These are phyloP conservation scores for Chlamydomonas sphaeroides DNA, from an alignment of 139 green algal genomes.

Conservation along the genomic window DNA sequence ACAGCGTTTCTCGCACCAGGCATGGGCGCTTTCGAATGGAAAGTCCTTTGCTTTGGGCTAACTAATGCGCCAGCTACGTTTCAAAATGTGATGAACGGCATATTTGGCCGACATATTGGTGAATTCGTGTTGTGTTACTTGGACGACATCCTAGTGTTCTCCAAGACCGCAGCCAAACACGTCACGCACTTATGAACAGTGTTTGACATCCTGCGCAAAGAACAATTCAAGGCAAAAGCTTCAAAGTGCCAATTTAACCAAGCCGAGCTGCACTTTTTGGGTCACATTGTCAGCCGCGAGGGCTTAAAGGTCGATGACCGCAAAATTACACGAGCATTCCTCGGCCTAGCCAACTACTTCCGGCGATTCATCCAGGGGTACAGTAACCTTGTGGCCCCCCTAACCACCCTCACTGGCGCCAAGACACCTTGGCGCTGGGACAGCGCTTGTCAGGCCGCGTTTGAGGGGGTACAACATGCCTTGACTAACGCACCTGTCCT, in stretches of 20 bases:
- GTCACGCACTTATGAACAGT: conserved; percentile 35
- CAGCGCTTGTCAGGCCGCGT: neutral
- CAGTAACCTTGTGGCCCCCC: conserved; percentile 20
- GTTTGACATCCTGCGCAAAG: neutral
- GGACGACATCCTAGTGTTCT: conserved; percentile 49
- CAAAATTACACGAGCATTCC: conserved; percentile 35
- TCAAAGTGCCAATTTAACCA: conserved; percentile 14
- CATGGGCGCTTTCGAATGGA: conserved; percentile 24
- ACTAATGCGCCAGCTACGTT: conserved; percentile 42
- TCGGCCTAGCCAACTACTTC: conserved; percentile 62
- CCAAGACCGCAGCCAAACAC: conserved; percentile 36
- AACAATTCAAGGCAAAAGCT: conserved; percentile 28
- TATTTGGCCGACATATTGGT: conserved; percentile 5
- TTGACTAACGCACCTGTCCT: conserved; percentile 37
- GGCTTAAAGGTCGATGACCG: neutral
- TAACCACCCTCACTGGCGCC: conserved; percentile 42
- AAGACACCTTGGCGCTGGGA: conserved; percentile 19
- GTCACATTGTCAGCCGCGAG: neutral
- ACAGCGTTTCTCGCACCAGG: conserved; percentile 42
- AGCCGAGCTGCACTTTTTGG: neutral
- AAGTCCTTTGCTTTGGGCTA: conserved; percentile 28
- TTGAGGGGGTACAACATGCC: too few relatives aligned
- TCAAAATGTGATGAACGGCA: conserved; percentile 40
- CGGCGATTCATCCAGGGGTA: conserved; percentile 56
- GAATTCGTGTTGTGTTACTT: conserved; percentile 47